Conservation (phyloP, 1,139 yeast genomes). For the Saccharomycopsis hybrid region DNA sequence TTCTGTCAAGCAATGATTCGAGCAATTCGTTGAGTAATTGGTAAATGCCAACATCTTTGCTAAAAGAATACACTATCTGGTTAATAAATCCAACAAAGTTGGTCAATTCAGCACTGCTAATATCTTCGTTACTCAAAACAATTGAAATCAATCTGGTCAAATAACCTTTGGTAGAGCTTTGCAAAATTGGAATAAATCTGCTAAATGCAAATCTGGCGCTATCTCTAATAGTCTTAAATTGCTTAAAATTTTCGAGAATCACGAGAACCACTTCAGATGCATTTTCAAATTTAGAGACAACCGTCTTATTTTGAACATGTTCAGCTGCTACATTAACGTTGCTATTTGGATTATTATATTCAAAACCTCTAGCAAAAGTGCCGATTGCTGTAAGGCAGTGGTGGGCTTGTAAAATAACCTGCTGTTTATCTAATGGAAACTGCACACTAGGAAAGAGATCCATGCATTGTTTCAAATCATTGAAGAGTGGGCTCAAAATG, state of each 20-base stretch:
- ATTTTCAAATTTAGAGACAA: conserved; percentile 49
- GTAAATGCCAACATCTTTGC: conserved; percentile 60
- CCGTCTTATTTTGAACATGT: conserved; percentile 23
- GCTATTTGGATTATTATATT: conserved; percentile 28
- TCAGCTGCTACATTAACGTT: conserved; percentile 21
- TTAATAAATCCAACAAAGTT: conserved; percentile 85
- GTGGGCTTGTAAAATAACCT: conserved; percentile 66
- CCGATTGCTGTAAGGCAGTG: conserved; percentile 87
- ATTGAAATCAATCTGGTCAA: conserved; percentile 69
- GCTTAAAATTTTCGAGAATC: conserved; percentile 69
- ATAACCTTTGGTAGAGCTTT: conserved; percentile 46
- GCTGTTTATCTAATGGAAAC: conserved; percentile 35
- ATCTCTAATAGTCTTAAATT: conserved; percentile 68
- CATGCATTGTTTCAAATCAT: conserved; percentile 63
- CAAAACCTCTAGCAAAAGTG: conserved; percentile 80
- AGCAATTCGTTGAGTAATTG: conserved; percentile 67
- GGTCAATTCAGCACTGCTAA: conserved; percentile 58
- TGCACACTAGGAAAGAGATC: conserved; percentile 30
- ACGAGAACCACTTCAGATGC: conserved; percentile 81
- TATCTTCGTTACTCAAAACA: conserved; percentile 57
- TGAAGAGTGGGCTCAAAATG: conserved; percentile 72
- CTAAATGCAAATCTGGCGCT: conserved; percentile 85
- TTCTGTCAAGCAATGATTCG: conserved; percentile 65
- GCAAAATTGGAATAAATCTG: conserved; percentile 72
- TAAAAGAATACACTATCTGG: conserved; percentile 77